Conservation (phyloP, 2,329 filamentous ascomycete species). For the Bipolaris cookei region DNA sequence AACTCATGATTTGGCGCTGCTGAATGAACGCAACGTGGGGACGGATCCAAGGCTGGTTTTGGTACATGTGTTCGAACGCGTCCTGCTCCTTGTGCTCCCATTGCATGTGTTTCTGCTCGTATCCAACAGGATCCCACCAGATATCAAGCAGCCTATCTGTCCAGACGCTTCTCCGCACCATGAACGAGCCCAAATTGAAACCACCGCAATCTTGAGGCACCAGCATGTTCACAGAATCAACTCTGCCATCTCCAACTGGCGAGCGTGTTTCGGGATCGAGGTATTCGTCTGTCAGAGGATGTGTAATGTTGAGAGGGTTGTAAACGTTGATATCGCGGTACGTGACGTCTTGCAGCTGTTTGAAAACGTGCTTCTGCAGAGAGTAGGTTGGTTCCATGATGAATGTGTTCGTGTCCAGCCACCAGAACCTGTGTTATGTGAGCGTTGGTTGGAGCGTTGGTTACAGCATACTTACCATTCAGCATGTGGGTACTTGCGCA, state of each 20-base stretch:
- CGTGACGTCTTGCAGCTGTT: constrained; percentile 72
- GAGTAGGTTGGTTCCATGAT: constrained; percentile 96
- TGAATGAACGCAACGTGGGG: constrained; percentile 87
- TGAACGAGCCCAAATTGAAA: constrained; percentile 97
- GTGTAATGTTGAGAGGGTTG: constrained; percentile 92
- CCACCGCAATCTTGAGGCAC: constrained; percentile 93
- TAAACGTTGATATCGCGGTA: constrained; percentile 97
- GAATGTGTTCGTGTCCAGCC: constrained; percentile 96
- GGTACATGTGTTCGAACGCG: constrained; percentile 89
- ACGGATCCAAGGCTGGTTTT: constrained; percentile 89
- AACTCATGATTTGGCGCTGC: constrained; percentile 92
- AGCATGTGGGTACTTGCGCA: constrained; percentile 92
- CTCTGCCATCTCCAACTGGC: constrained; percentile 75
- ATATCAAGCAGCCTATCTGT: constrained; percentile 89
- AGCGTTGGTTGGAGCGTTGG: constrained; percentile 21
- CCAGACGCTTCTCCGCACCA: constrained; percentile 84
- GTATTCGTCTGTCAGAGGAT: constrained; percentile 76
- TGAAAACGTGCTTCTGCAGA: constrained; percentile 88
- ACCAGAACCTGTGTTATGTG: constrained; percentile 86
- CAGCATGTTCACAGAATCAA: constrained; percentile 82
- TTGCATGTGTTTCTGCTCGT: constrained; percentile 98
- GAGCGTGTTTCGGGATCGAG: constrained; percentile 78
- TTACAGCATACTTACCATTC: constrained; percentile 76
- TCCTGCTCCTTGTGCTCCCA: constrained; percentile 99
- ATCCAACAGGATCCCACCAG: constrained; percentile 98